Evolutionary conservation across 148 eudicot genomes (phyloP), one percentile per base, ranked within the genome.

Genomic region (Silene conica): DNA sequence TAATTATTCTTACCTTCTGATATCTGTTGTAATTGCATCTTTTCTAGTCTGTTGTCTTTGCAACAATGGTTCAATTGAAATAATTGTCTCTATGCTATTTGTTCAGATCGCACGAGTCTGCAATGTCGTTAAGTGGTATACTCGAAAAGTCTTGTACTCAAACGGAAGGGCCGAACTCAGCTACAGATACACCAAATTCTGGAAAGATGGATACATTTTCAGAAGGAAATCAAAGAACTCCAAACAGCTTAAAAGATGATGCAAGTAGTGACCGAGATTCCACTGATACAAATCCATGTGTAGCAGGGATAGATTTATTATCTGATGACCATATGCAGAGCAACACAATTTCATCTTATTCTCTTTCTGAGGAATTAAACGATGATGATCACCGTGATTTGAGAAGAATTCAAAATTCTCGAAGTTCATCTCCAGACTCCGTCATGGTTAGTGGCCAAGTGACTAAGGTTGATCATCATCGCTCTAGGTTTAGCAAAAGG

Each of bases 251-350:
- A 41, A 67, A 78, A 57, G 72, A 78, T 69, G 81, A 67, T 20
- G 63, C 21, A 2, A 46, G 46, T 50, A 58, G 23, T 16, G 62
- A 60, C 69, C 58, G 60, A 50, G 54, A 72, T 72, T 63, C 76
- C 13, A 25, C 72, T 55, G 80, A 58, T 6, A 56, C 76, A 25
- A 77, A 77, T 38, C 80, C 80, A 64, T 77, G 76, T 64, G 76
- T 72, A 58, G 80, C 80, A 72, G 76, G 64, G 28, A 63, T 72
- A 77, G 75, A 77, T 71, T 59, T 72, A 63, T 64, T 72, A 64
- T 77, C 48, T 65, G 80, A 72, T 77, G 76, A 72, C 50, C 58
- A 65, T 50, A 23, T 43, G 18, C 31, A 57, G 62, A 73, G 68
- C 63, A 73, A 61, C 25, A 46, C 67, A 28, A 57, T 72, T 59